Percentiles rank a stretch among this genome's conserved stretches.
Conservation (phyloP, 805 yeast genomes). For the Saccharomyces kudriavzevii region DNA sequence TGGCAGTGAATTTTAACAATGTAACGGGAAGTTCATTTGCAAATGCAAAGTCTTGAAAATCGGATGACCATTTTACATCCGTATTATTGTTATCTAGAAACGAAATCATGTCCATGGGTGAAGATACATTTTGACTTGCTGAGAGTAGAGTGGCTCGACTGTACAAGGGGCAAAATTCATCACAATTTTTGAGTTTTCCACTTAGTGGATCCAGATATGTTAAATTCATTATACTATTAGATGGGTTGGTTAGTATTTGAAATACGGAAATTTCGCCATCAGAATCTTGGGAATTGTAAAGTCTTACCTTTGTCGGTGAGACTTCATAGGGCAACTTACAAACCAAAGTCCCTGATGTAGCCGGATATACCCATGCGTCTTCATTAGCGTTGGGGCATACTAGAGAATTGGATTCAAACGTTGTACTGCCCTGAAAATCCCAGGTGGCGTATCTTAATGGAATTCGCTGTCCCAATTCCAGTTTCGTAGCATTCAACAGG, state of each 20-base stretch:
- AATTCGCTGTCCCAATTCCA: slow-evolving; percentile 54
- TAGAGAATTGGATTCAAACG: slow-evolving; percentile 33
- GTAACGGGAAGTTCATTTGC: slow-evolving; percentile 57
- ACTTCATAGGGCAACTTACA: slow-evolving; percentile 49
- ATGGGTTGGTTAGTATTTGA: slow-evolving; percentile 67
- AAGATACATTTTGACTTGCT: slow-evolving; percentile 24
- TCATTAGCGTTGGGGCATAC: slow-evolving; percentile 48
- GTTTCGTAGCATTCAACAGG: slow-evolving; percentile 9
- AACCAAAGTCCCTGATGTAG: slow-evolving; percentile 56
- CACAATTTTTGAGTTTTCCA: slow-evolving; percentile 55
- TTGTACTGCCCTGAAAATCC: slow-evolving; percentile 32
- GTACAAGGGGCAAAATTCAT: slow-evolving; percentile 79
- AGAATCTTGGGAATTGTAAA: slow-evolving; percentile 50
- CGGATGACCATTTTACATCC: slow-evolving; percentile 31
- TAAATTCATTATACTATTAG: slow-evolving; percentile 85
- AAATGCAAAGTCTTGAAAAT: slow-evolving; percentile 78
- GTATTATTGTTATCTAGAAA: slow-evolving; percentile 31
- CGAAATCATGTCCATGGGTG: slow-evolving; percentile 15
- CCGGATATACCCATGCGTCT: slow-evolving; percentile 45
- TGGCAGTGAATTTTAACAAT: slow-evolving; percentile 53
- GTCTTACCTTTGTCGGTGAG: slow-evolving; percentile 62
- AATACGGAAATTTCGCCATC: slow-evolving; percentile 48
- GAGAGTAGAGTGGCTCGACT: slow-evolving; percentile 31
- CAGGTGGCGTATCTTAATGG: slow-evolving; percentile 50
- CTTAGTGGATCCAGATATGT: slow-evolving; percentile 73